Evolutionary conservation across 2,329 filamentous ascomycete species (phyloP).

Genomic region (Fusarium chaquense): DNA sequence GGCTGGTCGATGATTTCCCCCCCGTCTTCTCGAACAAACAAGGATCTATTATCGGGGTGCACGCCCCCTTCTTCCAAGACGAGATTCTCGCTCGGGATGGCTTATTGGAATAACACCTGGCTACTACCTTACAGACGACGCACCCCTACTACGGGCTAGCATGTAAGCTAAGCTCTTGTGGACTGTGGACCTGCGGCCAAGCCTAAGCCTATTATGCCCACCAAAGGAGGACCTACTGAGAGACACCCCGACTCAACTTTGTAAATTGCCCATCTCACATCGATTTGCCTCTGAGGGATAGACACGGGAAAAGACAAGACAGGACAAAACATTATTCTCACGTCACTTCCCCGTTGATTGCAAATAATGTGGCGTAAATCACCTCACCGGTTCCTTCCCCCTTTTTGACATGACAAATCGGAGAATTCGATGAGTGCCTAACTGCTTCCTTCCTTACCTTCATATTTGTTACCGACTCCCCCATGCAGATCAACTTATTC

Average conservation of each 20-base stretch:
- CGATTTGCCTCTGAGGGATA: slow-evolving; percentile 23
- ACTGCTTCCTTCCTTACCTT: slow-evolving; percentile 10
- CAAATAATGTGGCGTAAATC: slow-evolving; percentile 47
- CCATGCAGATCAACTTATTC: slow-evolving; percentile 31
- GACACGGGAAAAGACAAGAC: slow-evolving; percentile 16
- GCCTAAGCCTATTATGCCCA: slow-evolving; percentile 26
- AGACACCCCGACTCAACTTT: slow-evolving; percentile 16
- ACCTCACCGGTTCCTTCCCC: slow-evolving; percentile 43
- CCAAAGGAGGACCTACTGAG: slow-evolving; percentile 6
- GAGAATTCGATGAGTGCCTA: slow-evolving; percentile 23
- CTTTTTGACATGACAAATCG: slow-evolving; percentile 29
- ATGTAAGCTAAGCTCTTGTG: slow-evolving; percentile 14
- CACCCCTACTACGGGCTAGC: slow-evolving; percentile 21
- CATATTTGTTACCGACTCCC: slow-evolving; percentile 29
- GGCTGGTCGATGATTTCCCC: neutral
- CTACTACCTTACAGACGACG: slow-evolving; percentile 3
- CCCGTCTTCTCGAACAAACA: slow-evolving; percentile 28
- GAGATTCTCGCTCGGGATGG: slow-evolving; percentile 29
- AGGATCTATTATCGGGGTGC: neutral
- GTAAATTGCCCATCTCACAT: neutral
- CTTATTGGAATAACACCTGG: slow-evolving; percentile 42
- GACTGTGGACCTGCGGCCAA: slow-evolving; percentile 15
- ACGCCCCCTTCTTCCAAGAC: slow-evolving; percentile 13
- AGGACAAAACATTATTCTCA: slow-evolving; percentile 28
- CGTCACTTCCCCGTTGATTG: slow-evolving; percentile 31